Percentiles rank a stretch among this genome's conserved stretches.
Evolutionary conservation across 495 filamentous ascomycete species (phyloP).

Genomic region (Xylaria palmicola): DNA sequence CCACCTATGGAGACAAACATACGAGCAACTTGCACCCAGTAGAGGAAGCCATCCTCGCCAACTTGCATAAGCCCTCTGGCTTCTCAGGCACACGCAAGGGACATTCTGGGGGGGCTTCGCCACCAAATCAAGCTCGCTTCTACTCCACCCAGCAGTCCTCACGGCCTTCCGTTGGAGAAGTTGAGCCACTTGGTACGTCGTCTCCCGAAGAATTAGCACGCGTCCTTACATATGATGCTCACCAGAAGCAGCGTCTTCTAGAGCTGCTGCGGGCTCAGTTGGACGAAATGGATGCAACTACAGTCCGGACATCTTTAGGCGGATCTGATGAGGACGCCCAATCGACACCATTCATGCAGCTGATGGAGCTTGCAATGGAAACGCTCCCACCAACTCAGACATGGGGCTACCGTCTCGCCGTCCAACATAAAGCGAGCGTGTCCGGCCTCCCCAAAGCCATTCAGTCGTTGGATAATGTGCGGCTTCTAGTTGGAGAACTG

Average conservation of each 20-base stretch:
- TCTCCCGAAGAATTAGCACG: conserved; percentile 15
- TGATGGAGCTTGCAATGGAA: conserved; percentile 26
- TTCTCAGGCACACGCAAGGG: conserved; percentile 10
- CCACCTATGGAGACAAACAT: conserved; percentile 22
- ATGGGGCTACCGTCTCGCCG: conserved; percentile 32
- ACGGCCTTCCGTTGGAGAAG: background rate
- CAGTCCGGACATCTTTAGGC: background rate
- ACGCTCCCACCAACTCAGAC: conserved; percentile 26
- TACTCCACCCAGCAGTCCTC: conserved; percentile 18
- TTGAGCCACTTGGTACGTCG: conserved; percentile 13
- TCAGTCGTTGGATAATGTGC: conserved; percentile 1
- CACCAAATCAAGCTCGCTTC: conserved; percentile 21
- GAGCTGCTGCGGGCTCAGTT: conserved; percentile 21
- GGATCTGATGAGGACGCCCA: background rate
- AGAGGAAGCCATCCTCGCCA: conserved; percentile 31
- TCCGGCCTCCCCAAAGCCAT: background rate
- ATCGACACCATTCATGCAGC: conserved; percentile 21
- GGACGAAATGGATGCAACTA: conserved; percentile 6
- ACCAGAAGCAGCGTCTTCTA: conserved; percentile 27
- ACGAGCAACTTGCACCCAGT: conserved; percentile 20
- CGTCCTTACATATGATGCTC: conserved; percentile 22
- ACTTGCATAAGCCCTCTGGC: conserved; percentile 12
- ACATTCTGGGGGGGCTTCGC: conserved; percentile 12
- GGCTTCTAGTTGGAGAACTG: conserved; percentile 27
- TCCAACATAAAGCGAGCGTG: conserved; percentile 21